Evolutionary conservation across 1,284 basidiomycete genomes (phyloP).

Genomic region (Cryptococcus sp.): DNA sequence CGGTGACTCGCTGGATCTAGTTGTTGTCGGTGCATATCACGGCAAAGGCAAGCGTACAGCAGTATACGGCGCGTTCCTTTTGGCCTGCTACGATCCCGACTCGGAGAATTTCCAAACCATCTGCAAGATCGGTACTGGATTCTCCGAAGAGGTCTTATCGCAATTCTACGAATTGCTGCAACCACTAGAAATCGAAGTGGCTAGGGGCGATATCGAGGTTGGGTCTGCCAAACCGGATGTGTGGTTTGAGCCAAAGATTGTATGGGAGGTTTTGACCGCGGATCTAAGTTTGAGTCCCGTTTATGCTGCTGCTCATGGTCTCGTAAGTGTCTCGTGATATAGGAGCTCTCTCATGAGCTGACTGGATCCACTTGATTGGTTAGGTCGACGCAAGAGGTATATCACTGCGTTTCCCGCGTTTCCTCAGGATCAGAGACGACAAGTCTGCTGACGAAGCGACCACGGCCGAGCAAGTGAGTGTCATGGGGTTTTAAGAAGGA

Average conservation of each 20-base stretch:
- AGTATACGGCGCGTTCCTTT: conserved; percentile 91
- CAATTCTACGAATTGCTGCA: conserved; percentile 80
- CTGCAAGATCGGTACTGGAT: conserved; percentile 99
- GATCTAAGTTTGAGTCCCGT: conserved; percentile 96
- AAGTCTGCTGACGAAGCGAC: conserved; percentile 91
- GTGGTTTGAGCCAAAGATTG: conserved; percentile 91
- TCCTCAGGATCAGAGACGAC: conserved; percentile 88
- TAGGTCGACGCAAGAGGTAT: conserved; percentile 86
- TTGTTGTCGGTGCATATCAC: conserved; percentile 94
- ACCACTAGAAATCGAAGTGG: conserved; percentile 65
- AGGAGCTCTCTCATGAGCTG: neutral
- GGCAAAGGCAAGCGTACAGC: conserved; percentile 97
- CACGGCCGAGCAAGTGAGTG: conserved; percentile 63
- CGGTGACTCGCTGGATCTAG: conserved; percentile 95
- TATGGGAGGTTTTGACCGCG: conserved; percentile 98
- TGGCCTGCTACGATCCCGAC: conserved; percentile 91
- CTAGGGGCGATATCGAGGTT: conserved; percentile 74
- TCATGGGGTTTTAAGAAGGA: neutral
- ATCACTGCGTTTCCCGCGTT: conserved; percentile 93
- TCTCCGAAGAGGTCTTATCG: conserved; percentile 86
- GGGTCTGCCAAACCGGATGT: conserved; percentile 91
- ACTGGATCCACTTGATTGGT: too few species aligned
- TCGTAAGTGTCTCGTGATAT: conserved; percentile 61
- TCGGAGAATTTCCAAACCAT: conserved; percentile 91
- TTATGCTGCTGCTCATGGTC: conserved; percentile 93